phyloP scores from a whole-genome alignment of 805 yeast species.

The Metschnikowia hibisci region DNA sequence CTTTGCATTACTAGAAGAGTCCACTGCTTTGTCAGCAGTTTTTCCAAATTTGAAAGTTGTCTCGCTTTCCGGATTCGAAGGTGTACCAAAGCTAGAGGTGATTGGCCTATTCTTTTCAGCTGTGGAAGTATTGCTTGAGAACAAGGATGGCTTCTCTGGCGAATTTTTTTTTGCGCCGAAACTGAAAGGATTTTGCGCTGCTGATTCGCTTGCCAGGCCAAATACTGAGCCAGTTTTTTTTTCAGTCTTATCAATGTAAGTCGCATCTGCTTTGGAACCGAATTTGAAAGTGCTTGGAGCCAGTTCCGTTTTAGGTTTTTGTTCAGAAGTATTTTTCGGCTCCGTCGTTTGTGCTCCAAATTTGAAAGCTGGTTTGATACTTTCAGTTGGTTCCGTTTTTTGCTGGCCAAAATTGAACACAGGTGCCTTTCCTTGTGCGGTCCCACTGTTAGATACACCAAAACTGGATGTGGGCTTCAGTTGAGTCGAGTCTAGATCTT shows the following conservation, averaged over 20 bases:
- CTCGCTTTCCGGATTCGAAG: neutral
- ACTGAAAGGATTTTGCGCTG: neutral
- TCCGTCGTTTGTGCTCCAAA: conserved; percentile 5
- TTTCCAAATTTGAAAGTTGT: conserved; percentile 3
- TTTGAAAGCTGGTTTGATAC: conserved; percentile 5
- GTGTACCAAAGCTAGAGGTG: neutral
- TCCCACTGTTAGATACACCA: neutral
- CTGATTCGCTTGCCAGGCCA: neutral
- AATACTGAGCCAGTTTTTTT: neutral
- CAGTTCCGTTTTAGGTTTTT: conserved; percentile 6
- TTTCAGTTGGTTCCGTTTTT: too few relatives aligned
- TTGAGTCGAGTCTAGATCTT: neutral
- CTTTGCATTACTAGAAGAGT: neutral
- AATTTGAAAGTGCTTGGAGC: neutral
- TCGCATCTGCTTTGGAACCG: conserved; percentile 1
- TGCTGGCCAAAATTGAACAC: neutral
- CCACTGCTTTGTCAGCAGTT: neutral
- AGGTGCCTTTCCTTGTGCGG: neutral
- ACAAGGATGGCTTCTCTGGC: neutral
- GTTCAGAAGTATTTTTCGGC: neutral
- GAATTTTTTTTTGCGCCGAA: neutral
- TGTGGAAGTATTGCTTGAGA: too few relatives aligned
- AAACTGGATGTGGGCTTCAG: conserved; percentile 5
- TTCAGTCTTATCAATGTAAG: neutral
- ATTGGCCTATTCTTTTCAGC: neutral